These are phyloP conservation scores for Chytriomyces confervae DNA, from an alignment of 192 early-diverging fungal genomes.

Conservation along the genomic window DNA sequence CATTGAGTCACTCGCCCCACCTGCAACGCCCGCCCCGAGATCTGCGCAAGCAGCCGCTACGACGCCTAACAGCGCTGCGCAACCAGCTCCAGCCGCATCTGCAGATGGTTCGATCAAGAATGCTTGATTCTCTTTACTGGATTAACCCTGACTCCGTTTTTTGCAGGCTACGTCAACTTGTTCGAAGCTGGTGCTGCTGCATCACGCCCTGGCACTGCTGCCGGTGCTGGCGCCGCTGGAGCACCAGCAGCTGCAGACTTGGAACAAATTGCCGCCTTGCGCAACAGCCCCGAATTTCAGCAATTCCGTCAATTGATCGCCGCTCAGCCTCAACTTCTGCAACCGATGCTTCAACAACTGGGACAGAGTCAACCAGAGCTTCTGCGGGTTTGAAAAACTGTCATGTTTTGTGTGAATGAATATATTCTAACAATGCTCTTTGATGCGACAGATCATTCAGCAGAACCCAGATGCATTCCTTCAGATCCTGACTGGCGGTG, in stretches of 20 bases:
- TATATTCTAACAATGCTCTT: background rate
- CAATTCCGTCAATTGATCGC: conserved; percentile 88
- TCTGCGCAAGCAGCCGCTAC: conserved; percentile 29
- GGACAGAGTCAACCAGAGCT: conserved; percentile 85
- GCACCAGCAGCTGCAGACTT: conserved; percentile 44
- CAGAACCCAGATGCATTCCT: conserved; percentile 82
- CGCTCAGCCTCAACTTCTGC: conserved; percentile 82
- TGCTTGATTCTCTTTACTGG: background rate
- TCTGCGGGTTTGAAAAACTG: conserved; percentile 51
- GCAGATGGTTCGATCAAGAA: background rate
- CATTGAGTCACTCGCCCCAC: conserved; percentile 45
- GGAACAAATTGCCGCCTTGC: conserved; percentile 56
- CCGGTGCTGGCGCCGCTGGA: conserved; percentile 36
- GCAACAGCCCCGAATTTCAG: conserved; percentile 87
- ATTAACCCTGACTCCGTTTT: background rate
- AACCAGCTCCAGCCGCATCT: conserved; percentile 29
- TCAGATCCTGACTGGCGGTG: conserved; percentile 64
- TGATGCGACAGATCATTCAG: conserved; percentile 58
- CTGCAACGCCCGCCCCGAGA: conserved; percentile 11
- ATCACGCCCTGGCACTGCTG: conserved; percentile 12
- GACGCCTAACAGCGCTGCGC: conserved; percentile 27
- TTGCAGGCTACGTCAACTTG: conserved; percentile 49
- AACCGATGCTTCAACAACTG: conserved; percentile 84
- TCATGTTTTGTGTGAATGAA: background rate
- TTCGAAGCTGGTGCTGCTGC: conserved; percentile 47